Conservation (phyloP, 805 yeast genomes). For the Yarrowia alimentaria region DNA sequence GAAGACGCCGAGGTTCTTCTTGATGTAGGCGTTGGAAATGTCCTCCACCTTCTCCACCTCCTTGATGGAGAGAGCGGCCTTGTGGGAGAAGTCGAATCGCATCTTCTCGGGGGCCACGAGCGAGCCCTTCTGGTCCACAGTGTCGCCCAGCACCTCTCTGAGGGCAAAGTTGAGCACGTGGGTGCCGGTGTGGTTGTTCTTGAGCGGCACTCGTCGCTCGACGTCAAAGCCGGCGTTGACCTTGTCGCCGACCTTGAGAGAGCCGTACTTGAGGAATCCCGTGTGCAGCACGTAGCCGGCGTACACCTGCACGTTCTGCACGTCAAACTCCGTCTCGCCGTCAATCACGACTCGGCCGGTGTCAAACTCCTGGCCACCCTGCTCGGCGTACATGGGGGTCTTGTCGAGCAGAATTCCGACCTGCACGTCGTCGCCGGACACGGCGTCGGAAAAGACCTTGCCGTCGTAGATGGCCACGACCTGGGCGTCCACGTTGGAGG, state of each 20-base stretch:
- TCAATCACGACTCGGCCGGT: slow-evolving; percentile 90
- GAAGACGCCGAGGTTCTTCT: slow-evolving; percentile 67
- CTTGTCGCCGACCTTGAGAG: slow-evolving; percentile 60
- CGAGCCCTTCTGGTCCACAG: slow-evolving; percentile 94
- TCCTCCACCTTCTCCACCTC: slow-evolving; percentile 77
- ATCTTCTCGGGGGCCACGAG: slow-evolving; percentile 92
- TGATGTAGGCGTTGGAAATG: slow-evolving; percentile 69
- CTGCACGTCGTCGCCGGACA: slow-evolving; percentile 50
- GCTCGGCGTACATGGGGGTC: slow-evolving; percentile 96
- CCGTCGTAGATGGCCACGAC: slow-evolving; percentile 65
- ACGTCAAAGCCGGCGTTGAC: slow-evolving; percentile 89
- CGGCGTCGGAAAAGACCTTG: slow-evolving; percentile 58
- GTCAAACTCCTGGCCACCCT: slow-evolving; percentile 98
- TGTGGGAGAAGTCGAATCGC: slow-evolving; percentile 94
- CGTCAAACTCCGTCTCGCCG: slow-evolving; percentile 82
- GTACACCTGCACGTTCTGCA: slow-evolving; percentile 85
- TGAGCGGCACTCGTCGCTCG: slow-evolving; percentile 90
- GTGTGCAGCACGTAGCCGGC: slow-evolving; percentile 96
- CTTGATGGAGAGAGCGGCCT: slow-evolving; percentile 69
- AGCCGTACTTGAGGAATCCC: slow-evolving; percentile 79
- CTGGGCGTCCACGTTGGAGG: slow-evolving; percentile 61
- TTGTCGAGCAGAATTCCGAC: slow-evolving; percentile 81
- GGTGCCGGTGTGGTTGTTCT: slow-evolving; percentile 98
- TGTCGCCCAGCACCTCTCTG: slow-evolving; percentile 80
- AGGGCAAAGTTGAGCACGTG: slow-evolving; percentile 89